Evolutionary conservation across 805 yeast species (phyloP), one percentile per base, ranked within the genome.

Genomic region (Saccharomyces paradoxus): DNA sequence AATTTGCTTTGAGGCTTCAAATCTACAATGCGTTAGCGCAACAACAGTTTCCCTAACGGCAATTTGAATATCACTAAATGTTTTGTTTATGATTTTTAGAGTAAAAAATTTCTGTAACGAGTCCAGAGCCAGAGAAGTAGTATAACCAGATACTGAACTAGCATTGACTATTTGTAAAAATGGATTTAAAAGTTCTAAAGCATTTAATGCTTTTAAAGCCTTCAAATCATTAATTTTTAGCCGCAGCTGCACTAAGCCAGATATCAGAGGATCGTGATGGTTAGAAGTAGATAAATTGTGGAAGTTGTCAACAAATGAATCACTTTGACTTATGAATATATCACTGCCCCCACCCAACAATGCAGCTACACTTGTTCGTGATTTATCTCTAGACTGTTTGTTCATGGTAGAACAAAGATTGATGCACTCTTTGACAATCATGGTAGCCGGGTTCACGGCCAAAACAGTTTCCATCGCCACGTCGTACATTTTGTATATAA

Each of bases 1-100:
- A 37, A 85, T 79, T 67, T 89, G 96, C 66, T 91, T 97, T 0
- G 94, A 86, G 1, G 96, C 96, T 74, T 94, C 97, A 67, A 94
- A 94, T 50, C 96, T 81, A 71, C 98, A 94, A 67, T 89, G 96
- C 0, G 98, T 89, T 57, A 94, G 77, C 0, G 97, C 80, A 37
- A 71, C 71, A 50, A 75, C 71, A 8, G 68, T 63, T 53, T 70
- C 72, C 54, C 81, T 57, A 81, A 63, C 63, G 0, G 71, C 80
- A 9, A 84, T 80, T 50, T 86, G 77, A 63, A 87, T 89, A 54
- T 86, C 84, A 30, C 74, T 72, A 4, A 89, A 81, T 1, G 71
- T 63, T 9, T 65, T 66, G 17, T 80, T 74, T n/a, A 94, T 77
- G 30, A 94, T 81, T 12, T 78, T 81, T 67, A 87, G 86, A 46